A percentile compares a stretch with the other conserved stretches of the same genome.
phyloP scores from a whole-genome alignment of 2,329 filamentous ascomycete genomes.

The Colletotrichum sp. region DNA sequence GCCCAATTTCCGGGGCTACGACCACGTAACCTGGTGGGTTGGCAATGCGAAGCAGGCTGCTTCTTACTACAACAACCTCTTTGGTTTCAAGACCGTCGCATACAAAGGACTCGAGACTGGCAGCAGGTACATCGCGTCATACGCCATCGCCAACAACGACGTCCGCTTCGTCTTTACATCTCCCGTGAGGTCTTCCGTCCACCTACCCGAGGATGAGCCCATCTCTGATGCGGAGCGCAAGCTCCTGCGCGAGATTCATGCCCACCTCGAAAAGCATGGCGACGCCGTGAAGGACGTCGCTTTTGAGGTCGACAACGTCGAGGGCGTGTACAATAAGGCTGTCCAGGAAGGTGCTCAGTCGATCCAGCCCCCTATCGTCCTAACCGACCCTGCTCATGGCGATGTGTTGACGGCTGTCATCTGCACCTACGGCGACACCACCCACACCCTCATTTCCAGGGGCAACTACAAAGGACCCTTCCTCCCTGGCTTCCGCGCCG shows the following conservation, averaged over 20 bases:
- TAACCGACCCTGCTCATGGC: conserved; percentile 65
- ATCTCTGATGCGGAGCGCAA: conserved; percentile 67
- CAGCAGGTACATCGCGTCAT: conserved; percentile 78
- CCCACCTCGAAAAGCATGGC: conserved; percentile 84
- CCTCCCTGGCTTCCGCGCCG: conserved; percentile 78
- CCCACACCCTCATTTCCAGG: conserved; percentile 86
- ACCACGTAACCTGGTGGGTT: conserved; percentile 95
- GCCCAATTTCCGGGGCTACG: conserved; percentile 78
- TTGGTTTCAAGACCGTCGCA: conserved; percentile 83
- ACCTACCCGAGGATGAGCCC: conserved; percentile 62
- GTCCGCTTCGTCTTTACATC: conserved; percentile 86
- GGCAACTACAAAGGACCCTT: conserved; percentile 73
- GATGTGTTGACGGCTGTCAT: conserved; percentile 78
- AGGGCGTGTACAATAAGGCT: conserved; percentile 77
- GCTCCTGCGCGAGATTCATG: conserved; percentile 76
- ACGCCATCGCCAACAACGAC: conserved; percentile 78
- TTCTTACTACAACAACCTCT: conserved; percentile 83
- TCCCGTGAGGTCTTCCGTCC: conserved; percentile 68
- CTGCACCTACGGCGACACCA: conserved; percentile 92
- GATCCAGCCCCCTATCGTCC: conserved; percentile 62
- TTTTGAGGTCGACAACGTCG: conserved; percentile 90
- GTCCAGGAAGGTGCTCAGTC: conserved; percentile 66
- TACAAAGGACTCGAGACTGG: conserved; percentile 91
- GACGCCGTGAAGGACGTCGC: conserved; percentile 96
- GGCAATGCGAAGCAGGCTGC: conserved; percentile 97